Evolutionary conservation across 441 rosid species (phyloP).

Genomic region (Corymbia citriodora): DNA sequence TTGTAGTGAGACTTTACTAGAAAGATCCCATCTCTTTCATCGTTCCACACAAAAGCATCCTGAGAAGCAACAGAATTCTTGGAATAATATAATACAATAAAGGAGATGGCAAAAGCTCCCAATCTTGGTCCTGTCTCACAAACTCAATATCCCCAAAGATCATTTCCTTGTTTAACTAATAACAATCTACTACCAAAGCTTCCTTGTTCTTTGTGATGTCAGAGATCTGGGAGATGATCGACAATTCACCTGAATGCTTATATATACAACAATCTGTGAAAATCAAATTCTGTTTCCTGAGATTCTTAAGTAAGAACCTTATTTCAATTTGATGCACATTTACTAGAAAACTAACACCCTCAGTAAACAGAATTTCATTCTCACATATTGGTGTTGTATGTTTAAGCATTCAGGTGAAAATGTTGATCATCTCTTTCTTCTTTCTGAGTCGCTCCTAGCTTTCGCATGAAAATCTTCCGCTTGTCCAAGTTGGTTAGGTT

Average conservation of each 20-base stretch:
- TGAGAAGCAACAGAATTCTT: not conserved
- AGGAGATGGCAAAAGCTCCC: not conserved
- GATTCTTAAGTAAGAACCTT: not conserved
- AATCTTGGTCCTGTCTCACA: not conserved
- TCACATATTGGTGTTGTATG: not conserved
- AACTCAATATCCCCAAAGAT: not conserved
- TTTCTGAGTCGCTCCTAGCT: not conserved
- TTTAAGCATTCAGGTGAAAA: not conserved
- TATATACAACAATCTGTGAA: not conserved
- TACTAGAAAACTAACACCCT: not conserved
- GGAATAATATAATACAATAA: not conserved
- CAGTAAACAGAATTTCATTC: not conserved
- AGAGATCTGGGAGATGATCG: not conserved
- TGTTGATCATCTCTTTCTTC: not conserved
- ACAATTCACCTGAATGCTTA: not conserved
- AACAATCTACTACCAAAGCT: too few relatives aligned
- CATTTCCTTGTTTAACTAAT: not conserved
- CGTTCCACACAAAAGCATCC: not conserved
- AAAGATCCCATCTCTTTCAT: not conserved
- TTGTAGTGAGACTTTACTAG: not conserved
- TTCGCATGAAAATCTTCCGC: not conserved
- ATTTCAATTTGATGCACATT: not conserved
- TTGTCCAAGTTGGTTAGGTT: not conserved
- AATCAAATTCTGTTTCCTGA: not conserved
- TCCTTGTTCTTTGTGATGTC: too few relatives aligned